Evolutionary conservation across 306 rosid genomes (phyloP).

Genomic region (Ceratonia siliqua): DNA sequence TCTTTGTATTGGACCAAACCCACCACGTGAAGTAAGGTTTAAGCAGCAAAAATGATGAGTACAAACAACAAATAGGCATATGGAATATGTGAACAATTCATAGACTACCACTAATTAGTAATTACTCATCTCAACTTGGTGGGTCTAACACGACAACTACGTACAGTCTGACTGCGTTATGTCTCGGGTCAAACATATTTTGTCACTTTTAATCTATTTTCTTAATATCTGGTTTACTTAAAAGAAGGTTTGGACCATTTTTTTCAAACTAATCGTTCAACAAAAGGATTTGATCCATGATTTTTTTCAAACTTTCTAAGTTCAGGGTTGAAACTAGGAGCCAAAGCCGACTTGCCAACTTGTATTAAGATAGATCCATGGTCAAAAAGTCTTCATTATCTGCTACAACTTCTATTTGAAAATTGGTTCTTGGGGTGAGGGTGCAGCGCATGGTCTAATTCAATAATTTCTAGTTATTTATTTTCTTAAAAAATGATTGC

Average conservation of each 20-base stretch:
- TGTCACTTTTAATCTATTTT: too few relatives aligned
- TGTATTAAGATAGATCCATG: neutral
- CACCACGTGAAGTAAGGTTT: neutral
- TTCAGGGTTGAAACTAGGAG: too few relatives aligned
- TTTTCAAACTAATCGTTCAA: conserved; percentile 6
- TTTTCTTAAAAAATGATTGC: too few relatives aligned
- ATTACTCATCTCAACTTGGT: conserved; percentile 19
- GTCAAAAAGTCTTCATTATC: neutral
- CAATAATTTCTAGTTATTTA: too few relatives aligned
- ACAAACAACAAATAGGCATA: neutral
- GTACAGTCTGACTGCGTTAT: too few relatives aligned
- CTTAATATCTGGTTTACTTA: neutral
- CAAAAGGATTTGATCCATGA: neutral
- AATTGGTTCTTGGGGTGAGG: neutral
- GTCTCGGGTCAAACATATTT: neutral
- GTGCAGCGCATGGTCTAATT: too few relatives aligned
- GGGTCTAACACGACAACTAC: conserved; percentile 40
- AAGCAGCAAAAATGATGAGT: conserved; percentile 11
- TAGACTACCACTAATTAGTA: neutral
- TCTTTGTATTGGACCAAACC: too few relatives aligned
- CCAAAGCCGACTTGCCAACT: neutral
- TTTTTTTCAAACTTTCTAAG: too few relatives aligned
- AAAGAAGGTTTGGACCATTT: neutral
- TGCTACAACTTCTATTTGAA: neutral
- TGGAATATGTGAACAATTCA: neutral